Percentiles rank a stretch among this genome's conserved stretches.
Conservation (phyloP, 2,329 filamentous ascomycete genomes). For the Colletotrichum eremochloae region DNA sequence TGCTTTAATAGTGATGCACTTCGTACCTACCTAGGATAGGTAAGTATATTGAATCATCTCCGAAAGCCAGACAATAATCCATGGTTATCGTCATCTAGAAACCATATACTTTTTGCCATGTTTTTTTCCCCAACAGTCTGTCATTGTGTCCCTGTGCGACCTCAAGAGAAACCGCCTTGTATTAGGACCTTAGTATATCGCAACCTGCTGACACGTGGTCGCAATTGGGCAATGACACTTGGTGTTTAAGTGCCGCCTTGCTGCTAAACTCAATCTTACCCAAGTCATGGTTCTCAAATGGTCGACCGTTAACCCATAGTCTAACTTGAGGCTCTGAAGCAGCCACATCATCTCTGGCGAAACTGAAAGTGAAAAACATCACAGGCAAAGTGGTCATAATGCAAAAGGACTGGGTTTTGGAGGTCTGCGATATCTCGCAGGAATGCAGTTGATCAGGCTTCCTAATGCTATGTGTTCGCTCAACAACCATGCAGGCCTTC, state of each 20-base stretch:
- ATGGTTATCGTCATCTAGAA: too few relatives aligned
- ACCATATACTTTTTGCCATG: too few relatives aligned
- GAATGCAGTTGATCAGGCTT: constrained; percentile 43
- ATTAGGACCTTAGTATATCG: not conserved
- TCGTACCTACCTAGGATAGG: not conserved
- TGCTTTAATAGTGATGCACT: not conserved
- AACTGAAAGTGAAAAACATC: not conserved
- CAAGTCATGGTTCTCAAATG: not conserved
- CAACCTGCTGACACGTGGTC: not conserved
- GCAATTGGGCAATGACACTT: too few relatives aligned
- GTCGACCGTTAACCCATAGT: not conserved
- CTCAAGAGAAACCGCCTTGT: too few relatives aligned
- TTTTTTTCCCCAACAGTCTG: too few relatives aligned
- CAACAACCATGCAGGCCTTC: constrained; percentile 41
- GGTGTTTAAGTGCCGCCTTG: not conserved
- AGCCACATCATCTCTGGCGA: not conserved
- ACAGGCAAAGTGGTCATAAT: not conserved
- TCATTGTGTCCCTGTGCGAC: too few relatives aligned
- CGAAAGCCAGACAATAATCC: too few relatives aligned
- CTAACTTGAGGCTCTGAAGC: too few relatives aligned
- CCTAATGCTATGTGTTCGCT: constrained; percentile 42
- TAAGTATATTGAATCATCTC: too few relatives aligned
- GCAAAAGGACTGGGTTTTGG: constrained; percentile 1
- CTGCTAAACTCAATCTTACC: not conserved
- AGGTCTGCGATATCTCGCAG: constrained; percentile 41